Evolutionary conservation across 225 moss, liverwort and hornwort genomes (phyloP), one percentile per base, ranked within the genome.

Genomic region (Asterella californica): DNA sequence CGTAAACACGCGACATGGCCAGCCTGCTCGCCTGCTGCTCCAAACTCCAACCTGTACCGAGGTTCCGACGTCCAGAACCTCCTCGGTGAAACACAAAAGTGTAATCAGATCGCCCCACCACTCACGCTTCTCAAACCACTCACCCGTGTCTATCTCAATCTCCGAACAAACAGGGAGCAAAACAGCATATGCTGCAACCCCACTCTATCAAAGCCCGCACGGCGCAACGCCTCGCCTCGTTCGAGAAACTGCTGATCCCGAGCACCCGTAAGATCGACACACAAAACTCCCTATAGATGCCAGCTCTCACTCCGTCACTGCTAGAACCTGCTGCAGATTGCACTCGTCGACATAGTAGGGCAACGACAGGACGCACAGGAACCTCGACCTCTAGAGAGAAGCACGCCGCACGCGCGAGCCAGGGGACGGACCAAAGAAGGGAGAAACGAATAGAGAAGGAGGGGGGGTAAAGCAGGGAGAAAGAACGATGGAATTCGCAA

Each of bases 1-100:
- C 94, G 78, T 99, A 99, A 49, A 99, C 97, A 80, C 97, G 93
- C 89, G 97, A 99, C 97, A 99, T 99, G 74, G 88, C 89, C 88
- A 79, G 82, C 83, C 80, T 85, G 81, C 71, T 79, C 66, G 75
- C 52, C 54, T 76, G 15, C 70, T 47, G 38, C 38, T 38, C 7
- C 38, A 2, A 70, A 19, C 57, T 57, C 22, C 57, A 57, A 57
- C 24, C 14, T 33, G 65, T 22, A 65, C 30, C 65, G 32, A 65
- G 15, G 30, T 65, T 65, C 65, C n/a, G 12, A 32, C 9, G 45
- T 42, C 71, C 45, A 48, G 6, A 71, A 48, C 47, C 42, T 71
- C 45, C 45, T 48, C 45, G 2, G 21, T 9, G 71, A 42, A 71
- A 46, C 71, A 42, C 71, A 48, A 2, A 14, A 24, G 29, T n/a